These are phyloP conservation scores for Penicillium sp. DNA, from an alignment of 2,329 filamentous ascomycete species.

Conservation along the genomic window DNA sequence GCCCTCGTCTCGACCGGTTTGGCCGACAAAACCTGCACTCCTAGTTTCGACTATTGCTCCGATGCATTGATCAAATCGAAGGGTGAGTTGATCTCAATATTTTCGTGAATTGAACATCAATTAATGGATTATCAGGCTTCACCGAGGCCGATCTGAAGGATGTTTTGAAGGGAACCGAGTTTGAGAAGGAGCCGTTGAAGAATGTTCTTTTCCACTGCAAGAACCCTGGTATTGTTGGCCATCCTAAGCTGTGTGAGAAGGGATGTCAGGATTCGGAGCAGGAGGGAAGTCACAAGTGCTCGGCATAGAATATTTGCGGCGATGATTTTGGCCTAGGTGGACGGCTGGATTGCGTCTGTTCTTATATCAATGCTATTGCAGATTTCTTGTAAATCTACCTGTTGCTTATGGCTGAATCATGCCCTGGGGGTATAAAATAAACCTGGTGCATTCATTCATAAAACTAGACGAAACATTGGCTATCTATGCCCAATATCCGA, in stretches of 20 bases:
- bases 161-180: constrained; percentile 25
- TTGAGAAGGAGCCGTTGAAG: constrained; percentile 24
- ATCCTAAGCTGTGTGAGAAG: constrained; percentile 28
- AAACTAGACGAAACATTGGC: too few species aligned
- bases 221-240: constrained; percentile 31
- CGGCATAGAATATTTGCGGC: too few species aligned
- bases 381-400: too few species aligned
- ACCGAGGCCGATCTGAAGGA: constrained; percentile 25
- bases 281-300: constrained; percentile 26
- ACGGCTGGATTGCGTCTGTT: too few species aligned
- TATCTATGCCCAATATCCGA: too few species aligned
- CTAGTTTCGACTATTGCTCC: constrained; percentile 35
- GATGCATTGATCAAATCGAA: constrained; percentile 25
- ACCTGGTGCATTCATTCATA: too few species aligned
- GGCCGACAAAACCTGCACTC: constrained; percentile 30
- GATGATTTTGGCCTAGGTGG: too few species aligned
- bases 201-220: constrained; percentile 34
- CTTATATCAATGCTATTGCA: too few species aligned
- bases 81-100: too few species aligned
- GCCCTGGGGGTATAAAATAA: too few species aligned
- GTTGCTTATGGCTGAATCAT: too few species aligned
- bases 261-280: constrained; percentile 24
- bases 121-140: constrained; percentile 20
- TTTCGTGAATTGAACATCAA: too few species aligned
- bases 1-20: constrained; percentile 17